Percentiles rank a stretch among this genome's conserved stretches.
These are phyloP conservation scores for Daucus carota DNA, from an alignment of 129 eudicot species.

Conservation along the genomic window DH1_v3.0 NC_030388.2:10486001-10486500, in stretches of 20 bases:
- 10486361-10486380: background rate
- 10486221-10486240: background rate
- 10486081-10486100: too few relatives aligned
- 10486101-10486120: too few relatives aligned
- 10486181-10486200: background rate
- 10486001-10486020: too few relatives aligned
- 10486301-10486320: too few relatives aligned
- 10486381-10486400: background rate
- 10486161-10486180: background rate
- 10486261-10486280: background rate
- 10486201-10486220: background rate
- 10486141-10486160: too few relatives aligned
- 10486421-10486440: background rate
- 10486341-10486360: too few relatives aligned
- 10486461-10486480: too few relatives aligned
- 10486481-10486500: too few relatives aligned
- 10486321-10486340: too few relatives aligned
- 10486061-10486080: slow-evolving; percentile 64
- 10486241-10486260: background rate
- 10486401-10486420: background rate
- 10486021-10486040: too few relatives aligned
- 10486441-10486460: background rate
- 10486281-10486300: background rate
- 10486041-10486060: too few relatives aligned
- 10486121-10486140: too few relatives aligned